These are phyloP conservation scores for Ambispora gerdemannii DNA, from an alignment of 192 early-diverging fungal species.

Conservation along the genomic window DNA sequence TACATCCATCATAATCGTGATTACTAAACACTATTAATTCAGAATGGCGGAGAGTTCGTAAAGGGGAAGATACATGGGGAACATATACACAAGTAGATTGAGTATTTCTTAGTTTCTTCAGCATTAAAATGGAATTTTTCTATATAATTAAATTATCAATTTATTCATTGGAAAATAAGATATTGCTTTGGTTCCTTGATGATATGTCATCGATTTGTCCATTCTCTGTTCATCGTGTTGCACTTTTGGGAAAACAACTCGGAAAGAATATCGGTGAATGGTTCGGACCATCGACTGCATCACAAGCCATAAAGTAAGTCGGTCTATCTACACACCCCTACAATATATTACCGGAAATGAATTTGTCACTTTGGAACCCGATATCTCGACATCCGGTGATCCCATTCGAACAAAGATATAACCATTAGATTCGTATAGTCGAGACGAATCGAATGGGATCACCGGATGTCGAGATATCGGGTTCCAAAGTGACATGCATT, in stretches of 20 bases:
- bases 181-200: slow-evolving; percentile 82
- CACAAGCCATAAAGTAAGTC: slow-evolving; percentile 74
- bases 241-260: slow-evolving; percentile 73
- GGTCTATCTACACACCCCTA: slow-evolving; percentile 14
- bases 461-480: too few relatives aligned
- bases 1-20: too few relatives aligned
- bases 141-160: not conserved
- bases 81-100: slow-evolving; percentile 47
- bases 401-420: too few relatives aligned
- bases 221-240: slow-evolving; percentile 93
- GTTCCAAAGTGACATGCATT: too few relatives aligned
- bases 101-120: slow-evolving; percentile 16
- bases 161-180: slow-evolving; percentile 31
- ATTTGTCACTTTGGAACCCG: slow-evolving; percentile 2
- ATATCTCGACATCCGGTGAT: too few relatives aligned
- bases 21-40: too few relatives aligned
- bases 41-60: slow-evolving; percentile 48
- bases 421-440: too few relatives aligned
- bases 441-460: too few relatives aligned
- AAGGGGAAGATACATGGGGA: slow-evolving; percentile 39
- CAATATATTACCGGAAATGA: slow-evolving; percentile 33
- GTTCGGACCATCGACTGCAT: slow-evolving; percentile 92
- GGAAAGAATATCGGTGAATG: slow-evolving; percentile 94
- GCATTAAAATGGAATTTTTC: slow-evolving; percentile 9
- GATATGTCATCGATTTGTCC: slow-evolving; percentile 60